phyloP scores from a whole-genome alignment of 257 asterid genomes.

The Przewalskia tangutica region DNA sequence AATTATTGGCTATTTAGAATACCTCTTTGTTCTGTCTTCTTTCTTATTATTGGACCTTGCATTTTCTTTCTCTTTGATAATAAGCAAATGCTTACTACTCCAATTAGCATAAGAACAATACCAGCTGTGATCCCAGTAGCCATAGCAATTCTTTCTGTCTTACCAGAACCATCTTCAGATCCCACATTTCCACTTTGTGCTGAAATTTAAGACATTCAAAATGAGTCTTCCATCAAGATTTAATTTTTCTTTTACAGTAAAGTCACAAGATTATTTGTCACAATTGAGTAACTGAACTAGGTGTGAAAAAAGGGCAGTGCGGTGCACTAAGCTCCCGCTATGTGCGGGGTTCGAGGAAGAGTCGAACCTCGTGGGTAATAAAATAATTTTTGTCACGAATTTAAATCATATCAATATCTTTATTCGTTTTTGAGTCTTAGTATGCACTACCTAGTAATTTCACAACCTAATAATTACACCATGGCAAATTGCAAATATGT shows the following conservation, averaged over 20 bases:
- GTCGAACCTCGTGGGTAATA: background rate
- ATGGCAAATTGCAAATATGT: too few relatives aligned
- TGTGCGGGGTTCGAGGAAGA: too few relatives aligned
- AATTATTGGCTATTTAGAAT: background rate
- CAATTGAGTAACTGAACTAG: background rate
- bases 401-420: too few relatives aligned
- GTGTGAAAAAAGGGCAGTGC: background rate
- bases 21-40: constrained; percentile 8
- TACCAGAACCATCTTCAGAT: constrained; percentile 22
- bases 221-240: background rate
- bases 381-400: background rate
- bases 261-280: background rate
- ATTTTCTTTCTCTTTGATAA: constrained; percentile 29
- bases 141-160: constrained; percentile 8
- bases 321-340: too few relatives aligned
- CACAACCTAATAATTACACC: too few relatives aligned
- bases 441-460: too few relatives aligned
- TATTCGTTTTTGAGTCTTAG: too few relatives aligned
- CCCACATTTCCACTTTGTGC: constrained; percentile 18
- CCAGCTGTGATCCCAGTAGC: constrained; percentile 30
- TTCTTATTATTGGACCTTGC: background rate
- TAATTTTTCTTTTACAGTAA: background rate
- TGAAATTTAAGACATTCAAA: background rate
- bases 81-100: constrained; percentile 21
- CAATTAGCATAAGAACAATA: constrained; percentile 21